These are phyloP conservation scores for Dissophora globulifera DNA, from an alignment of 192 early-diverging fungal genomes.

Conservation along the genomic window DNA sequence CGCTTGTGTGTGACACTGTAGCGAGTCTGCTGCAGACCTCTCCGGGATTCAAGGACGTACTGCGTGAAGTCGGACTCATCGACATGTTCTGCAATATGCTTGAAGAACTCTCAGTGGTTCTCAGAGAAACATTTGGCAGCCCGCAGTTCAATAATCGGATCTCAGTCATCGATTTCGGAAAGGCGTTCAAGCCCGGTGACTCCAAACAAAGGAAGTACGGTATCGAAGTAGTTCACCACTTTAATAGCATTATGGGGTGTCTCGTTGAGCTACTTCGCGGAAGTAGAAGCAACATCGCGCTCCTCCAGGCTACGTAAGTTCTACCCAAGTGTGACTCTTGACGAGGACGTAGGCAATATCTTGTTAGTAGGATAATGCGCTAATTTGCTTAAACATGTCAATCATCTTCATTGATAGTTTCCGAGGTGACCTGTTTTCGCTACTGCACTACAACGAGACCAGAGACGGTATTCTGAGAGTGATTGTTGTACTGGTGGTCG, in stretches of 20 bases:
- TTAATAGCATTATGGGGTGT: constrained; percentile 62
- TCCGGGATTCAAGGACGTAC: constrained; percentile 60
- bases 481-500: constrained; percentile 60
- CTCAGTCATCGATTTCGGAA: constrained; percentile 44
- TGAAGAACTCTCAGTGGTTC: constrained; percentile 60
- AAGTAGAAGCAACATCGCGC: constrained; percentile 53
- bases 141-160: constrained; percentile 55
- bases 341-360: neutral
- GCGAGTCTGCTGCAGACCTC: constrained; percentile 57
- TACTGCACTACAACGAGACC: constrained; percentile 65
- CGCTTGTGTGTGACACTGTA: constrained; percentile 58
- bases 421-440: constrained; percentile 64
- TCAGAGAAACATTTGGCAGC: constrained; percentile 50
- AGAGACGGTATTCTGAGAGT: constrained; percentile 59
- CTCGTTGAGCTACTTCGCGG: constrained; percentile 57
- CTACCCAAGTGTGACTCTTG: neutral
- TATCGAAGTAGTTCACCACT: constrained; percentile 61
- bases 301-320: constrained; percentile 63
- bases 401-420: constrained; percentile 17
- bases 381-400: neutral
- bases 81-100: constrained; percentile 66
- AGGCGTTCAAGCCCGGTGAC: constrained; percentile 36
- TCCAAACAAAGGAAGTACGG: constrained; percentile 51
- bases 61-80: constrained; percentile 70
- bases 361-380: neutral